Evolutionary conservation across 495 filamentous ascomycete genomes (phyloP).

Genomic region (Cercophora samala): DNA sequence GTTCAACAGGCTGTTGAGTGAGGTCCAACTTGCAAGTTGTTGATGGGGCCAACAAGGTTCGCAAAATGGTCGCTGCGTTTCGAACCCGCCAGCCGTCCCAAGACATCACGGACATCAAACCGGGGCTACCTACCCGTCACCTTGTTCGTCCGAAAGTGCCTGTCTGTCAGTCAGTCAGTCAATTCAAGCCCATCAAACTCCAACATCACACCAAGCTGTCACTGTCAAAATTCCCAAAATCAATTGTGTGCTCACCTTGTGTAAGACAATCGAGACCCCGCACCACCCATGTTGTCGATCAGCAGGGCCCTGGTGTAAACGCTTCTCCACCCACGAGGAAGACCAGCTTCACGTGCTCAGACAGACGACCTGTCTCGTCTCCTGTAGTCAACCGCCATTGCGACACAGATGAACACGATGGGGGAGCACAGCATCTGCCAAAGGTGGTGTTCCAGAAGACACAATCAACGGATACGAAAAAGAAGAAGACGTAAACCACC

Average conservation of each 20-base stretch:
- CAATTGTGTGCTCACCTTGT: not conserved
- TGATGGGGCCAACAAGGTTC: not conserved
- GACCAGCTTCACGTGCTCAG: not conserved
- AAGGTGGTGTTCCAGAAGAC: not conserved
- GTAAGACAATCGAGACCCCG: not conserved
- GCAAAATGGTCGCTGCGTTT: not conserved
- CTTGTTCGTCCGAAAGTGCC: not conserved
- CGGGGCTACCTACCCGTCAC: not conserved
- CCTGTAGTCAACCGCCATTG: not conserved
- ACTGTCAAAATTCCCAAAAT: not conserved
- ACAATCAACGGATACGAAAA: not conserved
- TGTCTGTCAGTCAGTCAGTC: not conserved
- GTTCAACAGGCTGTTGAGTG: not conserved
- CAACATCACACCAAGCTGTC: too few relatives aligned
- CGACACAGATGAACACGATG: constrained; percentile 5
- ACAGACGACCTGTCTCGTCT: not conserved
- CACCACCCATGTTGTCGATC: not conserved
- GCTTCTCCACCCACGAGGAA: not conserved
- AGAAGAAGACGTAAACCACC: constrained; percentile 25
- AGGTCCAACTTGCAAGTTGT: not conserved
- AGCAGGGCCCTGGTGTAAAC: not conserved
- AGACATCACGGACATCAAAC: not conserved
- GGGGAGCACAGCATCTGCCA: constrained; percentile 22
- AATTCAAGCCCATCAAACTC: not conserved
- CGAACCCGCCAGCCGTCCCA: not conserved